phyloP scores from a whole-genome alignment of 2,329 filamentous ascomycete species.

The Nothophaeocryptopus gaeumannii region DNA sequence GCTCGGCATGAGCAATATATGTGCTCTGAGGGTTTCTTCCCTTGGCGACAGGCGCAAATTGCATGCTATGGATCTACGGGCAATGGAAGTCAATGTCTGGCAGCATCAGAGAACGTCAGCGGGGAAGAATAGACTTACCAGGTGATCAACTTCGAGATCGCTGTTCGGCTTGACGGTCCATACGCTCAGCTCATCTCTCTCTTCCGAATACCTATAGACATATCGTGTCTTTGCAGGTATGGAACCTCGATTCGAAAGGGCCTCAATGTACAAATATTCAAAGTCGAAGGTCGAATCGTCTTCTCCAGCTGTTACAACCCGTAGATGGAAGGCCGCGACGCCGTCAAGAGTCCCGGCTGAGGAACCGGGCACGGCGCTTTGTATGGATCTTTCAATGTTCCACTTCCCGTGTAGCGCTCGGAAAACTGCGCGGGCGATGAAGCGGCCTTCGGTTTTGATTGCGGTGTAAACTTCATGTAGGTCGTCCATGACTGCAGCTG shows the following conservation, averaged over 20 bases:
- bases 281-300: constrained; percentile 27
- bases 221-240: constrained; percentile 66
- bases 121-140: constrained; percentile 42
- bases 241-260: constrained; percentile 23
- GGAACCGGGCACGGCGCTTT: constrained; percentile 24
- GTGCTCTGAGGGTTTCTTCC: constrained; percentile 39
- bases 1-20: constrained; percentile 64
- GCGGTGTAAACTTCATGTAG: constrained; percentile 38
- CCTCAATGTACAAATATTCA: constrained; percentile 35
- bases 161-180: constrained; percentile 70
- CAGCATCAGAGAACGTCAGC: too few species aligned
- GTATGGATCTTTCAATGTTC: constrained; percentile 29
- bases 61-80: constrained; percentile 57
- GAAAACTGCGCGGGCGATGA: constrained; percentile 30
- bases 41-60: constrained; percentile 50
- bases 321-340: constrained; percentile 31
- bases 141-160: constrained; percentile 60
- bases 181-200: constrained; percentile 60
- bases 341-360: constrained; percentile 31
- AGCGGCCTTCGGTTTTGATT: constrained; percentile 25
- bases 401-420: constrained; percentile 35
- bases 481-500: constrained; percentile 46
- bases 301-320: constrained; percentile 25
- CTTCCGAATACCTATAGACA: constrained; percentile 67
- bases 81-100: too few species aligned